A percentile compares a stretch with the other conserved stretches of the same genome.
Evolutionary conservation across 192 early-diverging fungal genomes (phyloP).

Genomic region (Chytriomyces sp.): DNA sequence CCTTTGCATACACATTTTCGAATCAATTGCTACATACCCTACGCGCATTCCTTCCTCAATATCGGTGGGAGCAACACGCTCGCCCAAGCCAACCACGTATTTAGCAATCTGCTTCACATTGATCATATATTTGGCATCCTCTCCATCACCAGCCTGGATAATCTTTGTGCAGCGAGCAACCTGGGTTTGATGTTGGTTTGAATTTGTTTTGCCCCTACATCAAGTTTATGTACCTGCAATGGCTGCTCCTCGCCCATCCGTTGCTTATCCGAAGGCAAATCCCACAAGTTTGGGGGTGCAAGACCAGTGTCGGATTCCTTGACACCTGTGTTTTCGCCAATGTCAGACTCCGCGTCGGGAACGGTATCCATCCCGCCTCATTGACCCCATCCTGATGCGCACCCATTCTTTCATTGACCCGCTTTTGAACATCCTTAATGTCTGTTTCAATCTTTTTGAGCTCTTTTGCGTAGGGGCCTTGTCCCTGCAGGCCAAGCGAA

Average conservation of each 20-base stretch:
- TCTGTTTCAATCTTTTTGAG: slow-evolving; percentile 91
- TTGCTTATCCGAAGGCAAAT: slow-evolving; percentile 98
- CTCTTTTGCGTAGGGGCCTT: slow-evolving; percentile 97
- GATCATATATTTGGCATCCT: slow-evolving; percentile 96
- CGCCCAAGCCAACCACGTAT: slow-evolving; percentile 96
- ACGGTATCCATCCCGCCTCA: too few species aligned
- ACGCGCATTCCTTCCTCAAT: slow-evolving; percentile 99
- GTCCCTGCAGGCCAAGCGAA: slow-evolving; percentile 65
- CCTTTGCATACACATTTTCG: background rate
- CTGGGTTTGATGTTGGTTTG: slow-evolving; percentile 37
- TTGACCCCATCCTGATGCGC: too few species aligned
- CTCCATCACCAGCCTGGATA: slow-evolving; percentile 86
- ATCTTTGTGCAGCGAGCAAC: slow-evolving; percentile 99
- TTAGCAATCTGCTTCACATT: slow-evolving; percentile 99
- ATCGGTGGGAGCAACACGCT: slow-evolving; percentile 97
- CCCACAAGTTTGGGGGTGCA: slow-evolving; percentile 97
- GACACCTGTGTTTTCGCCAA: slow-evolving; percentile 69
- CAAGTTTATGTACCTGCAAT: slow-evolving; percentile 62
- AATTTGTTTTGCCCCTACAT: too few species aligned
- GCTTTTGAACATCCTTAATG: slow-evolving; percentile 97
- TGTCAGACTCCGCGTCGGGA: too few species aligned
- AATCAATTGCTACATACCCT: slow-evolving; percentile 57
- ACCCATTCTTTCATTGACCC: slow-evolving; percentile 99
- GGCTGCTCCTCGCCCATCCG: slow-evolving; percentile 95
- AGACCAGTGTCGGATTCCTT: slow-evolving; percentile 99